phyloP scores from a whole-genome alignment of 1,284 basidiomycete genomes.

The Phenoliferia sp. region DNA sequence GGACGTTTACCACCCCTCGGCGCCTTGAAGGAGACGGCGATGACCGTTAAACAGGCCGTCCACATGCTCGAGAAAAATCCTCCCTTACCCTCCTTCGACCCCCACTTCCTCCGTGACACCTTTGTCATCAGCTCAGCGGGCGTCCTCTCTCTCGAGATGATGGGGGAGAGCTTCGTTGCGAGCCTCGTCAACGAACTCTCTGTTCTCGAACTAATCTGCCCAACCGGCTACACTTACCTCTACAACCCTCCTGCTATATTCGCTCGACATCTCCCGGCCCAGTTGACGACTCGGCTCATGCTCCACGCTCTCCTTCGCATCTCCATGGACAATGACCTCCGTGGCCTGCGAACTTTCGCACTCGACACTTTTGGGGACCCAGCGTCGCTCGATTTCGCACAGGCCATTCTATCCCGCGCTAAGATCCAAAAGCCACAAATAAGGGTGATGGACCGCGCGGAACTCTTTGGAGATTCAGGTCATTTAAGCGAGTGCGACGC shows the following conservation, averaged over 20 bases:
- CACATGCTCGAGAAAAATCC: not conserved
- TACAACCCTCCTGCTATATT: constrained; percentile 37
- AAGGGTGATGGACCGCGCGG: constrained; percentile 11
- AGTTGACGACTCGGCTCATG: constrained; percentile 27
- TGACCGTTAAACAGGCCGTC: not conserved
- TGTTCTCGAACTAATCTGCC: constrained; percentile 28
- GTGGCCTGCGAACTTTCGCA: constrained; percentile 17
- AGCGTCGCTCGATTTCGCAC: not conserved
- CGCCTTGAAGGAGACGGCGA: too few species aligned
- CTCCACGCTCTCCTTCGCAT: constrained; percentile 11
- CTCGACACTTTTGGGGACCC: constrained; percentile 20
- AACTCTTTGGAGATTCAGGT: constrained; percentile 16
- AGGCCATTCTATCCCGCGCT: not conserved
- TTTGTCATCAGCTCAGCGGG: not conserved
- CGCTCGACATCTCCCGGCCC: constrained; percentile 19
- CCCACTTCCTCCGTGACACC: not conserved
- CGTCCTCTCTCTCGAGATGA: constrained; percentile 32
- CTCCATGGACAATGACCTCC: not conserved
- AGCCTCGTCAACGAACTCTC: constrained; percentile 33
- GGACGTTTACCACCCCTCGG: not conserved
- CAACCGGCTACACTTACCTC: constrained; percentile 35
- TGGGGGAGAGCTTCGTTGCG: constrained; percentile 18
- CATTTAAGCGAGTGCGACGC: not conserved
- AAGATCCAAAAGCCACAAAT: constrained; percentile 9
- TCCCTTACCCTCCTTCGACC: not conserved